Conservation (phyloP, 352 stramenopile genomes). For the Pythium rishiriense region DNA sequence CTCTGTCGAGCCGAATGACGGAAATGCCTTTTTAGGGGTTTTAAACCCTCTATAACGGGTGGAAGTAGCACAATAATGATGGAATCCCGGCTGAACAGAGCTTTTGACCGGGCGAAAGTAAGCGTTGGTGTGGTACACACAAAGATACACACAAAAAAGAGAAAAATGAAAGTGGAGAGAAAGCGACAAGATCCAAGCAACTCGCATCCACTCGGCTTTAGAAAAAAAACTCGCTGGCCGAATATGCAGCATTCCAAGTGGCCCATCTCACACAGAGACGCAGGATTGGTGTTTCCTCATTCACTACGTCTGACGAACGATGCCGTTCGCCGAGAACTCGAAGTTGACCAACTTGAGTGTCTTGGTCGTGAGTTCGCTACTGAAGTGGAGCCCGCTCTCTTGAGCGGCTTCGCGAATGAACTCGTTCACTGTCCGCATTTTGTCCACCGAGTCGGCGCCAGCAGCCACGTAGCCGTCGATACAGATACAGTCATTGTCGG, state of each 20-base stretch:
- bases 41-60: not conserved
- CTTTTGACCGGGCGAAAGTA: not conserved
- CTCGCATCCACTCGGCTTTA: too few species aligned
- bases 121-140: too few species aligned
- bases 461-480: slow-evolving; percentile 6
- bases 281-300: not conserved
- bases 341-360: slow-evolving; percentile 8
- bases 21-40: not conserved
- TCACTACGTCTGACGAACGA: slow-evolving; percentile 7
- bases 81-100: not conserved
- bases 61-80: too few species aligned
- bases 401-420: not conserved
- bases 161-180: too few species aligned
- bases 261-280: too few species aligned
- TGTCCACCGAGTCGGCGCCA: not conserved
- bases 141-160: too few species aligned
- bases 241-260: too few species aligned
- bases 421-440: not conserved
- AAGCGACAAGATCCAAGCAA: too few species aligned
- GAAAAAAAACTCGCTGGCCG: too few species aligned
- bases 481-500: slow-evolving; percentile 3
- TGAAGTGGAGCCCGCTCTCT: slow-evolving; percentile 3
- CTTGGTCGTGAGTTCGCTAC: not conserved
- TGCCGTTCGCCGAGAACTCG: slow-evolving; percentile 4
- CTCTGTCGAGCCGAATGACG: too few species aligned